These are phyloP conservation scores for Dactylorhiza incarnata DNA, from an alignment of 106 monocot species.

Conservation along the genomic window DNA sequence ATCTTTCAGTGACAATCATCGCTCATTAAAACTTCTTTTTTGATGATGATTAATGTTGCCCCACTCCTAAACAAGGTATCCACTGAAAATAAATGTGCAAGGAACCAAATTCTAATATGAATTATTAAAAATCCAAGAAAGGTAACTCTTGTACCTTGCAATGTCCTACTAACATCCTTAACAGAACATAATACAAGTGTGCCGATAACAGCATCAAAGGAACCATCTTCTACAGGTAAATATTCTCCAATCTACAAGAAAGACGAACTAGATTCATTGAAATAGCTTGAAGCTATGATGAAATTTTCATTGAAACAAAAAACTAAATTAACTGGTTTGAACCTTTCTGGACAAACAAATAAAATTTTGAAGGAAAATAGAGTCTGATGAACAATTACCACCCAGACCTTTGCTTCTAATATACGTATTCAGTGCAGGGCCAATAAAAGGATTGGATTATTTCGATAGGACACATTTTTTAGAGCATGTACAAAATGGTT, in stretches of 20 bases:
- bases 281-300: no score
- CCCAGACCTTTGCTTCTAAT: not conserved
- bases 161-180: constrained; percentile 40
- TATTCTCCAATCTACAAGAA: constrained; percentile 61
- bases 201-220: constrained; percentile 81
- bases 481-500: not conserved
- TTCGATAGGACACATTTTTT: not conserved
- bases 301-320: no score
- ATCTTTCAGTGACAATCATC: no score
- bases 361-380: not conserved
- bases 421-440: not conserved
- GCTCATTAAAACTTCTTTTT: no score
- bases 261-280: not conserved
- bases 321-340: no score
- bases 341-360: no score
- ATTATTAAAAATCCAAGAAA: not conserved
- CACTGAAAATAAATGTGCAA: not conserved
- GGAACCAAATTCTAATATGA: not conserved
- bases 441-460: not conserved
- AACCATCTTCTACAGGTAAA: constrained; percentile 56
- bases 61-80: not conserved
- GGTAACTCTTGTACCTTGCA: constrained; percentile 38
- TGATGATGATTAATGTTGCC: not conserved
- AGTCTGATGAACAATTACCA: not conserved
- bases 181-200: constrained; percentile 90